Percentiles rank a stretch among this genome's conserved stretches.
These are phyloP conservation scores for Aplosporella prunicola DNA, from an alignment of 2,329 filamentous ascomycete species.

Conservation along the genomic window DNA sequence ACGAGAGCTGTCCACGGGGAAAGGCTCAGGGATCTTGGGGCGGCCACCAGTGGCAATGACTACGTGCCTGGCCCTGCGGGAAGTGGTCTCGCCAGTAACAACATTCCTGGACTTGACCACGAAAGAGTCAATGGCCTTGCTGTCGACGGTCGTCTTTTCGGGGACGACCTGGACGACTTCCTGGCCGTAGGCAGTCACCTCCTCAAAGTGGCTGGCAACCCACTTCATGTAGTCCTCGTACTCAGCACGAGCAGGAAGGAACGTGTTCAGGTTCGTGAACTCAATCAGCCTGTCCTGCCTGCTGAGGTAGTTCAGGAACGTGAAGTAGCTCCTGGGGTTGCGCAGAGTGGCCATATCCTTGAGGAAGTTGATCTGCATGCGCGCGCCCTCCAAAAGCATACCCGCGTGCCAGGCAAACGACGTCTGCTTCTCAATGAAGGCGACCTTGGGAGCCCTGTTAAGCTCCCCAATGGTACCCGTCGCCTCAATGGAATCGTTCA, in stretches of 20 bases:
- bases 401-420: slow-evolving; percentile 88
- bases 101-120: slow-evolving; percentile 55
- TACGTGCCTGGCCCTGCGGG: slow-evolving; percentile 56
- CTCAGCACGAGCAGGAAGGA: slow-evolving; percentile 74
- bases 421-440: slow-evolving; percentile 79
- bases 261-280: slow-evolving; percentile 85
- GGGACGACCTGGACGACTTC: slow-evolving; percentile 67
- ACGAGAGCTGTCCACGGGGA: slow-evolving; percentile 59
- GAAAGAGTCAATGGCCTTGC: slow-evolving; percentile 53
- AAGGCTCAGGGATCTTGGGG: slow-evolving; percentile 59
- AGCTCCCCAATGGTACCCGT: slow-evolving; percentile 33
- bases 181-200: slow-evolving; percentile 64
- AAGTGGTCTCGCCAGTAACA: slow-evolving; percentile 45
- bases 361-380: slow-evolving; percentile 97
- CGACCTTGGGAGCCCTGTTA: slow-evolving; percentile 54
- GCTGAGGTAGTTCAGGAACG: slow-evolving; percentile 91
- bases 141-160: slow-evolving; percentile 38
- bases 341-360: slow-evolving; percentile 89
- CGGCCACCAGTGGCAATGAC: slow-evolving; percentile 59
- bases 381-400: slow-evolving; percentile 86
- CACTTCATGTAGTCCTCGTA: slow-evolving; percentile 94
- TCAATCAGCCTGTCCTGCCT: slow-evolving; percentile 70
- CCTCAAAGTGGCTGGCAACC: slow-evolving; percentile 72
- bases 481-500: slow-evolving; percentile 60
- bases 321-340: slow-evolving; percentile 83